phyloP scores from a whole-genome alignment of 2,329 filamentous ascomycete genomes.

The Colletotrichum caudatum region DNA sequence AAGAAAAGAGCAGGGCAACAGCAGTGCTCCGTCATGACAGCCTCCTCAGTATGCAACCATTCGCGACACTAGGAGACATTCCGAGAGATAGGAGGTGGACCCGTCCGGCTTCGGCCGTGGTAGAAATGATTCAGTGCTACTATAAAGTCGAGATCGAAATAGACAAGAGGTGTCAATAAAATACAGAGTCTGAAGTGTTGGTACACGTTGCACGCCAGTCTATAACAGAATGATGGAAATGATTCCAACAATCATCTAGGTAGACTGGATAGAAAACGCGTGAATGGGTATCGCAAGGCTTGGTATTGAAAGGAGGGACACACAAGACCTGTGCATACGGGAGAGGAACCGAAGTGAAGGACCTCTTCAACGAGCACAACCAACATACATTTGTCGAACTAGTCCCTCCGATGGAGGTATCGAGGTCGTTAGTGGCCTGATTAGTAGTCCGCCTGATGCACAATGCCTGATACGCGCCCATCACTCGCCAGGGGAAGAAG shows the following conservation, averaged over 20 bases:
- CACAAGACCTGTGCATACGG: neutral
- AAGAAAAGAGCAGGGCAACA: neutral
- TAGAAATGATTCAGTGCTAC: too few species aligned
- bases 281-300: neutral
- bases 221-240: neutral
- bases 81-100: slow-evolving; percentile 39
- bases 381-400: slow-evolving; percentile 5
- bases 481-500: slow-evolving; percentile 10
- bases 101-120: slow-evolving; percentile 19
- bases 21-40: neutral
- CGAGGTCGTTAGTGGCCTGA: neutral
- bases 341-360: neutral
- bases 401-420: neutral
- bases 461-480: slow-evolving; percentile 24
- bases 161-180: too few species aligned
- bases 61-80: neutral
- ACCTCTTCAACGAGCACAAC: slow-evolving; percentile 4
- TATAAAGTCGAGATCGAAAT: neutral
- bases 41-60: neutral
- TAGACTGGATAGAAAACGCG: neutral
- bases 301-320: neutral
- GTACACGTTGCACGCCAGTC: neutral
- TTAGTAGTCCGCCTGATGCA: neutral
- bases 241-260: neutral
- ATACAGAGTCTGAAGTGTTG: neutral